Evolutionary conservation across 108 stramenopile species (phyloP).

Genomic region (Mediolabrus comicus): DNA sequence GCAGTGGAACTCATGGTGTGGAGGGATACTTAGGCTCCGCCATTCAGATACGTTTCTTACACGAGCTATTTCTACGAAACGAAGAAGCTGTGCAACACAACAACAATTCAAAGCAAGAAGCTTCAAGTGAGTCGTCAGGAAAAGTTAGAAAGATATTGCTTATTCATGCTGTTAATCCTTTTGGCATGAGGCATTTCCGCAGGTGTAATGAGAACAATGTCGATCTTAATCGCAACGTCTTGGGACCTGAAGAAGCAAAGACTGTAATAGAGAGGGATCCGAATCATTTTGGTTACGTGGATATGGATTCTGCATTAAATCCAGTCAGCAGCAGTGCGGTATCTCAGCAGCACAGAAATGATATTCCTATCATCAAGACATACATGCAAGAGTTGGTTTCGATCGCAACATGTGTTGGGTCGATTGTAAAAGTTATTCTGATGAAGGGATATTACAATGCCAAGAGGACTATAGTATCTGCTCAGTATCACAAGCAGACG

Average conservation of each 20-base stretch:
- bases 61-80: constrained; percentile 30
- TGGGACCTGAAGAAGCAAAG: constrained; percentile 33
- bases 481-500: constrained; percentile 68
- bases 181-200: constrained; percentile 75
- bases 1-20: constrained; percentile 75
- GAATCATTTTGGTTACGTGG: constrained; percentile 58
- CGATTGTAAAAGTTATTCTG: constrained; percentile 2
- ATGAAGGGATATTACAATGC: constrained; percentile 46
- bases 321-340: constrained; percentile 5
- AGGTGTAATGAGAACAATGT: constrained; percentile 83
- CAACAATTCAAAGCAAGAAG: neutral
- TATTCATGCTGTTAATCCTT: constrained; percentile 83
- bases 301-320: constrained; percentile 47
- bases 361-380: neutral
- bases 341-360: neutral
- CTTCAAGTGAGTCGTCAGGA: neutral
- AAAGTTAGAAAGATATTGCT: constrained; percentile 62
- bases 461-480: constrained; percentile 72
- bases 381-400: neutral
- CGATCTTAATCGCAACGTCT: constrained; percentile 81
- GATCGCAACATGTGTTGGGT: neutral
- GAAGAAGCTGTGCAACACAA: constrained; percentile 9
- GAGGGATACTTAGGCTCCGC: constrained; percentile 86
- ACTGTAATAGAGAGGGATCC: constrained; percentile 51
- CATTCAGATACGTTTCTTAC: constrained; percentile 65